Percentiles rank a stretch among this genome's conserved stretches.
Evolutionary conservation across 352 stramenopile genomes (phyloP).

Genomic region (Phytophthora fragariae): DNA sequence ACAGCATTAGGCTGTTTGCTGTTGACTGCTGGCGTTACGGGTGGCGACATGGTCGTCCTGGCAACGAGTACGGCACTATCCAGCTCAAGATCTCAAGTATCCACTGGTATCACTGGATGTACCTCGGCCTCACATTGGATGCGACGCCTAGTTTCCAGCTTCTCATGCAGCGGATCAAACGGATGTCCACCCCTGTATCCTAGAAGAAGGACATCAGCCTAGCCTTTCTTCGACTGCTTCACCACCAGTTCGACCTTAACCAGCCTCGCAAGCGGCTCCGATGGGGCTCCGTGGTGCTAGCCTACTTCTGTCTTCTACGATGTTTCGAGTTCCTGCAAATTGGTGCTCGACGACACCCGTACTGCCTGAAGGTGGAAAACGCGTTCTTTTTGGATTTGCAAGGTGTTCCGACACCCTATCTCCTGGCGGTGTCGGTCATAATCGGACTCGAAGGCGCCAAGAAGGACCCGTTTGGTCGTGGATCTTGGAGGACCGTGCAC

Average conservation of each 20-base stretch:
- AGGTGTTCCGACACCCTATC: not conserved
- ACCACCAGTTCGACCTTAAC: not conserved
- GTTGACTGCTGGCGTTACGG: too few relatives aligned
- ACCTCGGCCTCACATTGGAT: not conserved
- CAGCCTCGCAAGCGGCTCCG: not conserved
- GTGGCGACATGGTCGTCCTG: not conserved
- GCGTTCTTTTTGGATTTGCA: not conserved
- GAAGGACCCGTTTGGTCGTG: slow-evolving; percentile 10
- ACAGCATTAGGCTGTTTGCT: too few relatives aligned
- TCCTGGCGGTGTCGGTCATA: not conserved
- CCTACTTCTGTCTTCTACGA: slow-evolving; percentile 11
- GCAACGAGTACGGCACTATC: slow-evolving; percentile 11
- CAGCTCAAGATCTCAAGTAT: not conserved
- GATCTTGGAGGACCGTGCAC: slow-evolving; percentile 5
- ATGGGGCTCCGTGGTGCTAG: slow-evolving; percentile 3
- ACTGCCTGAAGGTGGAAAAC: slow-evolving; percentile 1
- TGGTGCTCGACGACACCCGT: not conserved
- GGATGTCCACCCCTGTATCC: not conserved
- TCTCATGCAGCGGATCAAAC: not conserved
- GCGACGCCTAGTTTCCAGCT: not conserved
- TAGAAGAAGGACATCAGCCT: slow-evolving; percentile 1
- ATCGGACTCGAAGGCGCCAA: slow-evolving; percentile 4
- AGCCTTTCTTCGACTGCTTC: slow-evolving; percentile 10
- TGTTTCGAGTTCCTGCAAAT: not conserved
- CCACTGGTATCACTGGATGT: not conserved